Percentiles rank a stretch among this genome's conserved stretches.
Conservation (phyloP, 441 rosid species). For the Pelargonium fulgidum region DNA sequence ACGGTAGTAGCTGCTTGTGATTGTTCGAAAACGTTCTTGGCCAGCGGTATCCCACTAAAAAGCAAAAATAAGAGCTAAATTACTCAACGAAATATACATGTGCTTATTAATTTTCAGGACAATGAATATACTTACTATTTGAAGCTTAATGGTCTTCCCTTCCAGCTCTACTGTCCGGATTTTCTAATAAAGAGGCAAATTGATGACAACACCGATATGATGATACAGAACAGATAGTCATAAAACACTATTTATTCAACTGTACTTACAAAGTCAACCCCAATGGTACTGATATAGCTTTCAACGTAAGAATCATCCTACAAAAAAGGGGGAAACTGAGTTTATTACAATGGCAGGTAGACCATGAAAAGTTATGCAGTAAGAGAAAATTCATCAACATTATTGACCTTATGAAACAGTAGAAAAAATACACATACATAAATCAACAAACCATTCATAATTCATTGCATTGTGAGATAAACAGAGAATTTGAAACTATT, state of each 20-base stretch:
- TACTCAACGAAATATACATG: neutral
- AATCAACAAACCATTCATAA: neutral
- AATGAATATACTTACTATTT: slow-evolving; percentile 18
- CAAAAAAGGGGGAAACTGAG: slow-evolving; percentile 4
- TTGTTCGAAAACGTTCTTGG: slow-evolving; percentile 64
- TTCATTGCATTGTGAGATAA: neutral
- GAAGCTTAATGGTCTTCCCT: slow-evolving; percentile 24
- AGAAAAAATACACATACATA: neutral
- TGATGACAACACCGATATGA: neutral
- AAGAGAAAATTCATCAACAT: neutral
- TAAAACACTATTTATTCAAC: neutral
- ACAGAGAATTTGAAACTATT: neutral
- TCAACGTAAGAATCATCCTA: slow-evolving; percentile 64
- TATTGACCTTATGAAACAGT: no score
- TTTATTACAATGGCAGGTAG: neutral
- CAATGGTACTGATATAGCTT: slow-evolving; percentile 60
- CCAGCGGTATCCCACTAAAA: slow-evolving; percentile 32
- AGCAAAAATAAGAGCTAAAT: neutral
- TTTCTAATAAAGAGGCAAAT: slow-evolving; percentile 31
- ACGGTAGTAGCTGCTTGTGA: slow-evolving; percentile 68
- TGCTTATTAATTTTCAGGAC: slow-evolving; percentile 3
- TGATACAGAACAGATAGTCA: neutral
- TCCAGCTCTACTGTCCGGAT: slow-evolving; percentile 45
- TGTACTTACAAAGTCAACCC: slow-evolving; percentile 56
- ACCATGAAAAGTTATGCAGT: neutral